Percentiles rank a stretch among this genome's conserved stretches.
Conservation (phyloP, 202 grass and related monocot genomes). For the Cymbopogon flexuosus region DNA sequence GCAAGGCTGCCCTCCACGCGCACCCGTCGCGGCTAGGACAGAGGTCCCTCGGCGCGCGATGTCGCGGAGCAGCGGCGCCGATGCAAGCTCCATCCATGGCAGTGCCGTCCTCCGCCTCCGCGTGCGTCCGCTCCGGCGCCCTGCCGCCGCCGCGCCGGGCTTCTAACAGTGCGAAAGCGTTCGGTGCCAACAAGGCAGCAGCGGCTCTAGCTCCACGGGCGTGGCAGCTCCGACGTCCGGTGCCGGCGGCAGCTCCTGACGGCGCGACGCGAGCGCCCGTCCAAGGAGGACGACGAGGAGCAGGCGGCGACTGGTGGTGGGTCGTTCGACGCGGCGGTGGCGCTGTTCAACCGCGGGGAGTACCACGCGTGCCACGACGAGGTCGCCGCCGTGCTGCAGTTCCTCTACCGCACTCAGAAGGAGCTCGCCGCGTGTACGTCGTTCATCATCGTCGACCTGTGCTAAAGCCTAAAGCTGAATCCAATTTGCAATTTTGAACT, state of each 20-base stretch:
- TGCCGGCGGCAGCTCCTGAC: slow-evolving; percentile 43
- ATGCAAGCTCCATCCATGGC: too few relatives aligned
- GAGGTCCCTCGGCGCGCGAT: too few relatives aligned
- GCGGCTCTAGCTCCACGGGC: background rate
- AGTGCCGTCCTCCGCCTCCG: too few relatives aligned
- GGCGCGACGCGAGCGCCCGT: slow-evolving; percentile 28
- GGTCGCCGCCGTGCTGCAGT: slow-evolving; percentile 53
- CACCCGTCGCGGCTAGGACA: too few relatives aligned
- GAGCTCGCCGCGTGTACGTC: slow-evolving; percentile 78
- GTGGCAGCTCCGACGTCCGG: slow-evolving; percentile 22
- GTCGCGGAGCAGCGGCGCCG: too few relatives aligned
- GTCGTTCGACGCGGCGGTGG: slow-evolving; percentile 52
- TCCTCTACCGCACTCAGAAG: slow-evolving; percentile 87
- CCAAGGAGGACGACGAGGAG: background rate
- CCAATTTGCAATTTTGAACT: background rate
- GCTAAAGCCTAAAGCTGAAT: background rate
- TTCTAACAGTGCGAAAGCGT: too few relatives aligned
- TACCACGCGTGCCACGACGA: slow-evolving; percentile 81
- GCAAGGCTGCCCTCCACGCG: too few relatives aligned
- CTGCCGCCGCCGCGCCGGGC: too few relatives aligned
- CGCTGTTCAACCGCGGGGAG: slow-evolving; percentile 67
- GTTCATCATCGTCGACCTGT: background rate
- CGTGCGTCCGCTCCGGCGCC: too few relatives aligned
- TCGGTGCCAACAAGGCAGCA: too few relatives aligned
- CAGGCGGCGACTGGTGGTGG: background rate